Percentiles rank a stretch among this genome's conserved stretches.
phyloP scores from a whole-genome alignment of 768 basidiomycete genomes.

The Serendipita sp. region DNA sequence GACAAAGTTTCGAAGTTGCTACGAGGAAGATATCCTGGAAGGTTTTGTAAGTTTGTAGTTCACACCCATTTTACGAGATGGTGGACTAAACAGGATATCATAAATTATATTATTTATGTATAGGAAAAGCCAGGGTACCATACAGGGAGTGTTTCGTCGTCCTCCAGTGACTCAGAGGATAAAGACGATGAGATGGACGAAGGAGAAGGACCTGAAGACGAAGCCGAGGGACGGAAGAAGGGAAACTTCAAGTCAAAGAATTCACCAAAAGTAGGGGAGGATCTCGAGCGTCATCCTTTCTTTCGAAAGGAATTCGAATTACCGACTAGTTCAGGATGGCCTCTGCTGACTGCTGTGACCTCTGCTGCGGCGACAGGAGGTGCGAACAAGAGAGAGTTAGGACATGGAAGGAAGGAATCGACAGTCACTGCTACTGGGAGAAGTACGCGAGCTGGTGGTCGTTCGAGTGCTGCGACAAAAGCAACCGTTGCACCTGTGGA shows the following conservation, averaged over 20 bases:
- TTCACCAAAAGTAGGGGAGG: slow-evolving; percentile 53
- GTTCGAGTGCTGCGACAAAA: not conserved
- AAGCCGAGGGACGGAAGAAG: not conserved
- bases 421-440: not conserved
- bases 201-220: slow-evolving; percentile 4
- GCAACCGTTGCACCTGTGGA: not conserved
- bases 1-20: slow-evolving; percentile 54
- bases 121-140: slow-evolving; percentile 26
- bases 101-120: slow-evolving; percentile 1
- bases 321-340: slow-evolving; percentile 7
- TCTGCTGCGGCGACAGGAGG: not conserved
- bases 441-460: not conserved
- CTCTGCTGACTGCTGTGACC: not conserved
- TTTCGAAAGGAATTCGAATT: slow-evolving; percentile 53
- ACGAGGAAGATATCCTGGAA: slow-evolving; percentile 62
- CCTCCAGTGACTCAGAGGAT: not conserved
- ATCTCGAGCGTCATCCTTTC: slow-evolving; percentile 51
- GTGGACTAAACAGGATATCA: not conserved
- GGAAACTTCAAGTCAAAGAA: not conserved
- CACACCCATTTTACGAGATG: slow-evolving; percentile 5
- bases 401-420: not conserved
- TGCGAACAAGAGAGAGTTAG: not conserved
- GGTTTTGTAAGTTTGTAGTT: slow-evolving; percentile 33
- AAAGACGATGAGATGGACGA: slow-evolving; percentile 5
- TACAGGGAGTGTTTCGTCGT: not conserved